These are phyloP conservation scores for Pezicula neosporulosa DNA, from an alignment of 2,329 filamentous ascomycete species.

Conservation along the genomic window DNA sequence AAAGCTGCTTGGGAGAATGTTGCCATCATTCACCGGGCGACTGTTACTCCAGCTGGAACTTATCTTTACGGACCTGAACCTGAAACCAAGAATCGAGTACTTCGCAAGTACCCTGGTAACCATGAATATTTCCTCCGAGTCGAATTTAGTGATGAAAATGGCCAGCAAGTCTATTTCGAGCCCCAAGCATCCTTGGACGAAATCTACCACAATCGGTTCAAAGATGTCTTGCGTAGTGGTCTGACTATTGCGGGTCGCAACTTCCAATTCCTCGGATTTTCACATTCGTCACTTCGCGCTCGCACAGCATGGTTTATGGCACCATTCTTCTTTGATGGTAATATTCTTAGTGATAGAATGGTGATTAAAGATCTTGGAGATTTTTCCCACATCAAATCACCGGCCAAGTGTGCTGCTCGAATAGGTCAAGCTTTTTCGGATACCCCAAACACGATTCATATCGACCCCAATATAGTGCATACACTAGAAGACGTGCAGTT, in stretches of 20 bases:
- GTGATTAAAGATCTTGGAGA: constrained; percentile 44
- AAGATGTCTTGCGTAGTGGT: constrained; percentile 50
- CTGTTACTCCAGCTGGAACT: constrained; percentile 56
- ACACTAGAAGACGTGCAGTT: constrained; percentile 49
- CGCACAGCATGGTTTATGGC: constrained; percentile 68
- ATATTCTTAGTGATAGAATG: constrained; percentile 27
- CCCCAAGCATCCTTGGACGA: constrained; percentile 42
- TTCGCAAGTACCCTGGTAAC: constrained; percentile 60
- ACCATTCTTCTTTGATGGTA: constrained; percentile 35
- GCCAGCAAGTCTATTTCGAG: constrained; percentile 58
- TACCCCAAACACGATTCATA: constrained; percentile 59
- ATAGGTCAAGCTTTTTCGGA: constrained; percentile 71
- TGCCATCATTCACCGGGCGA: constrained; percentile 20
- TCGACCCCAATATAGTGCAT: constrained; percentile 31
- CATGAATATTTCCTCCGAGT: constrained; percentile 67
- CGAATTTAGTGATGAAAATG: constrained; percentile 71
- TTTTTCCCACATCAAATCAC: constrained; percentile 47
- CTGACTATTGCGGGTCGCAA: constrained; percentile 60
- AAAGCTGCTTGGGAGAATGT: constrained; percentile 10
- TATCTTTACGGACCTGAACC: constrained; percentile 57
- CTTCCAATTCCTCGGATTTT: constrained; percentile 72
- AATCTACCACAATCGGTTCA: constrained; percentile 58
- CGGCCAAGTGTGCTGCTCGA: constrained; percentile 55
- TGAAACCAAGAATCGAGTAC: constrained; percentile 67
- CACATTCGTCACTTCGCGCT: constrained; percentile 70